phyloP scores from a whole-genome alignment of 2,329 filamentous ascomycete species.

The Hortaea werneckii region DNA sequence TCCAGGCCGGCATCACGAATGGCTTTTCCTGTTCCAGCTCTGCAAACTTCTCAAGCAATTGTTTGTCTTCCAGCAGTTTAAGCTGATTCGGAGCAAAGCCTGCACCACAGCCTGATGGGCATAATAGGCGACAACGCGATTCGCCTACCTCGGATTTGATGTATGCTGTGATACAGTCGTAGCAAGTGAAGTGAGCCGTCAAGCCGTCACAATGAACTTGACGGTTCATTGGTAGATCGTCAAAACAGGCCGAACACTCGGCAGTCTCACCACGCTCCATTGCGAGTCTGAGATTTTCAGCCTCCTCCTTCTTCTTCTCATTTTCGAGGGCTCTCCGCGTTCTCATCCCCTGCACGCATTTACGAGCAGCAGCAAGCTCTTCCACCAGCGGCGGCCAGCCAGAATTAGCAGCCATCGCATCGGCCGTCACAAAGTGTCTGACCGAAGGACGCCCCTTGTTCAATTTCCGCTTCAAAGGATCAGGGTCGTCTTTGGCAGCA shows the following conservation, averaged over 20 bases:
- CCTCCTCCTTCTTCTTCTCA: slow-evolving; percentile 21
- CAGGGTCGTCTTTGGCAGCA: slow-evolving; percentile 2
- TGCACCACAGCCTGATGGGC: slow-evolving; percentile 55
- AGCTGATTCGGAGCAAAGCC: slow-evolving; percentile 50
- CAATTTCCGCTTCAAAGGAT: background rate
- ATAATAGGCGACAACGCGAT: slow-evolving; percentile 56
- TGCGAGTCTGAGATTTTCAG: slow-evolving; percentile 25
- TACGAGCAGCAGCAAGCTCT: slow-evolving; percentile 27
- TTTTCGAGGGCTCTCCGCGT: slow-evolving; percentile 11
- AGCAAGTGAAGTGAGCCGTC: slow-evolving; percentile 57
- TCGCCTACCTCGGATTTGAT: slow-evolving; percentile 61
- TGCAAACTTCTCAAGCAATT: slow-evolving; percentile 52
- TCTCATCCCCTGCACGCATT: slow-evolving; percentile 12
- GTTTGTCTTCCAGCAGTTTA: slow-evolving; percentile 47
- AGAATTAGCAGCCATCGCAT: slow-evolving; percentile 15
- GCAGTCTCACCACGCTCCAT: slow-evolving; percentile 40
- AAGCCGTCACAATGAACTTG: slow-evolving; percentile 58
- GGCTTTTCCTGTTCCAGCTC: slow-evolving; percentile 61
- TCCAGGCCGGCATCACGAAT: slow-evolving; percentile 62
- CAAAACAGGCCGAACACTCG: slow-evolving; percentile 60
- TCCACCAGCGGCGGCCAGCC: slow-evolving; percentile 14
- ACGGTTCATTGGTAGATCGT: slow-evolving; percentile 54
- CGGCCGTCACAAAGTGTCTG: slow-evolving; percentile 9
- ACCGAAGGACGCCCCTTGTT: slow-evolving; percentile 13
- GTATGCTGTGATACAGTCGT: slow-evolving; percentile 51